phyloP scores from a whole-genome alignment of 2,329 filamentous ascomycete species.

The Parasarocladium wereldwijsianum region DNA sequence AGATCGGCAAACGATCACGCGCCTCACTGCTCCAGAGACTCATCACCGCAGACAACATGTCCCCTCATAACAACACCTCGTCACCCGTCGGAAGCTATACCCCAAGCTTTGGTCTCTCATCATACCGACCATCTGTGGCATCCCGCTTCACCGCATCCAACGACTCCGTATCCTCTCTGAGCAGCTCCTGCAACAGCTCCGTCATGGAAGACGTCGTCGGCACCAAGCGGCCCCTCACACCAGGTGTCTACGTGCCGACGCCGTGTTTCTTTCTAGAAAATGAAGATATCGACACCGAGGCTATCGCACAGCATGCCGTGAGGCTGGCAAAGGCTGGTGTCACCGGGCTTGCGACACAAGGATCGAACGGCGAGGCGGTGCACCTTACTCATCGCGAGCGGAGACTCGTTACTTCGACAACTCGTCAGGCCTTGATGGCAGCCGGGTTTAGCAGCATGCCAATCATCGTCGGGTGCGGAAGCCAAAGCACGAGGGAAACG shows the following conservation, averaged over 20 bases:
- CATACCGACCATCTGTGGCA: conserved; percentile 17
- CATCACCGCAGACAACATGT: conserved; percentile 17
- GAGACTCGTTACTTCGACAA: conserved; percentile 44
- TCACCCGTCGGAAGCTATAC: conserved; percentile 30
- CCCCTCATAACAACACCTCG: conserved; percentile 31
- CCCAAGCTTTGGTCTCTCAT: conserved; percentile 22
- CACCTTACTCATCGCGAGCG: conserved; percentile 62
- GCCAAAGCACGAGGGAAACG: conserved; percentile 61
- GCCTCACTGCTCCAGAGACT: too few species aligned
- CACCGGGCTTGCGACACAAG: conserved; percentile 62
- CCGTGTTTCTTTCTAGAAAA: conserved; percentile 22
- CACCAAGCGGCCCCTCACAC: conserved; percentile 20
- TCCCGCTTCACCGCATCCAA: conserved; percentile 14
- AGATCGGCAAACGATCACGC: too few species aligned
- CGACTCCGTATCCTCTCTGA: conserved; percentile 20
- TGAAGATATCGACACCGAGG: conserved; percentile 15
- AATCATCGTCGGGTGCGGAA: conserved; percentile 63
- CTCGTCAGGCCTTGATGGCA: conserved; percentile 43
- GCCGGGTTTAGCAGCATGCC: conserved; percentile 46
- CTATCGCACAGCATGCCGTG: conserved; percentile 18
- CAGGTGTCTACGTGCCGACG: conserved; percentile 24
- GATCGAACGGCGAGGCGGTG: conserved; percentile 73
- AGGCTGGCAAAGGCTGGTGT: conserved; percentile 50
- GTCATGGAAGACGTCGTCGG: conserved; percentile 19
- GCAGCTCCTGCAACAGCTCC: conserved; percentile 26